Evolutionary conservation across 2,329 filamentous ascomycete species (phyloP), one percentile per base, ranked within the genome.

Genomic region (Aureobasidium sp.): DNA sequence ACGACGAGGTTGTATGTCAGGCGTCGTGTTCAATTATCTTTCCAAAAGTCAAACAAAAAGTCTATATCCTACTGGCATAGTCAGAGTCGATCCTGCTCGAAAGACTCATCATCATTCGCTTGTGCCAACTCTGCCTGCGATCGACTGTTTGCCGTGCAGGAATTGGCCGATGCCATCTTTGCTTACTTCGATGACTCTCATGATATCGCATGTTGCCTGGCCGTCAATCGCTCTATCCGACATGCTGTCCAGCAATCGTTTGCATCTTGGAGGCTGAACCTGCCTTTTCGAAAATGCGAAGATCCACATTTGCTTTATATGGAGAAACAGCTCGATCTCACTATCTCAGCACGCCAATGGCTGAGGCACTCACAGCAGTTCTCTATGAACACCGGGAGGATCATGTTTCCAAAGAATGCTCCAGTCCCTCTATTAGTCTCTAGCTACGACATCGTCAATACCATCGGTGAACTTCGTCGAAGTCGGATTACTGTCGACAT

Each of bases 161-260:
- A 57, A n/a, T 41, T 57, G 25, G 53, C 53, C 22, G 53, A 57
- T 36, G 29, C 39, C 14, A 57, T 57, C 14, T 27, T 57, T 20
- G 39, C 53, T 12, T 29, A 45, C 22, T 41, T 57, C 7, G 39
- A 42, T 34, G 37, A 57, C 25, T 57, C 45, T 12, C 53, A 45
- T 45, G 53, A 57, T 20, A 22, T 42, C 8, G 15, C 25, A 17
- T 57, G 39, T 20, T 57, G 53, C 20, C 25, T 45, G 29, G 53
- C 41, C 14, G 41, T 57, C 39, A 44, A 44, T n/a, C 27, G 39
- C 17, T 25, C 53, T 8, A 20, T 57, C 5, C 53, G 53, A 12
- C 39, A 57, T 34, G 53, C 53, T 9, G 53, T 27, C 2, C 53
- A 45, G n/a, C 39, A 57, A 39, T 29, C 22, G 7, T 6, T 14